These are phyloP conservation scores for Podosphaera leucotricha DNA, from an alignment of 2,329 filamentous ascomycete genomes.

Conservation along the genomic window DNA sequence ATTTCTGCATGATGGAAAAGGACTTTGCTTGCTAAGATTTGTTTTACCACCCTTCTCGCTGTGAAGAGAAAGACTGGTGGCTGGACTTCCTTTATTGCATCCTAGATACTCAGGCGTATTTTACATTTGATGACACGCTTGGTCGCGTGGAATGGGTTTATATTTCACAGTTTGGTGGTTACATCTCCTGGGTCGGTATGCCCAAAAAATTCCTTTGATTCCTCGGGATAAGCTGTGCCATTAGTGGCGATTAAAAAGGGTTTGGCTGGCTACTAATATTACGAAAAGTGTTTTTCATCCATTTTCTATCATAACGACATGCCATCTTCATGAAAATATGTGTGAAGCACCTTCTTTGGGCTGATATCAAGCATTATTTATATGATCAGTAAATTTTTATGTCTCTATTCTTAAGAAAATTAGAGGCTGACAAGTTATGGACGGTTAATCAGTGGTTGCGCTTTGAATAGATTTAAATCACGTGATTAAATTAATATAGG, in stretches of 20 bases:
- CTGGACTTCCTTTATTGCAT: conserved; percentile 15
- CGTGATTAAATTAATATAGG: not conserved
- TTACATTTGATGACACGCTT: conserved; percentile 14
- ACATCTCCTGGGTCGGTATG: conserved; percentile 13
- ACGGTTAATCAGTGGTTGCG: not conserved
- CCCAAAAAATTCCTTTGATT: conserved; percentile 16
- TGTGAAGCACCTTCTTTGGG: not conserved
- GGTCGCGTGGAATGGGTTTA: conserved; percentile 16
- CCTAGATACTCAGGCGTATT: conserved; percentile 16
- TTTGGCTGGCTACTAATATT: conserved; percentile 14
- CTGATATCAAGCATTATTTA: not conserved
- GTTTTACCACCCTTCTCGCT: conserved; percentile 14
- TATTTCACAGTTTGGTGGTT: conserved; percentile 12
- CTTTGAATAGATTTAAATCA: not conserved
- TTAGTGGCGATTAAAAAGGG: conserved; percentile 13
- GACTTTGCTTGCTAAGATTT: conserved; percentile 15
- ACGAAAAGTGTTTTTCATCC: conserved; percentile 7
- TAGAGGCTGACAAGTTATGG: not conserved
- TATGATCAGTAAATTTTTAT: not conserved
- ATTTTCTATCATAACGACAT: not conserved
- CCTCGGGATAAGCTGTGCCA: conserved; percentile 9
- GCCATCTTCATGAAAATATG: not conserved
- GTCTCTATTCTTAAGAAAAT: not conserved
- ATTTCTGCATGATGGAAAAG: conserved; percentile 15
- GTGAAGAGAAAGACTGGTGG: conserved; percentile 13